Conservation (phyloP, 2,329 filamentous ascomycete genomes). For the Fusarium praegraminearum region DNA sequence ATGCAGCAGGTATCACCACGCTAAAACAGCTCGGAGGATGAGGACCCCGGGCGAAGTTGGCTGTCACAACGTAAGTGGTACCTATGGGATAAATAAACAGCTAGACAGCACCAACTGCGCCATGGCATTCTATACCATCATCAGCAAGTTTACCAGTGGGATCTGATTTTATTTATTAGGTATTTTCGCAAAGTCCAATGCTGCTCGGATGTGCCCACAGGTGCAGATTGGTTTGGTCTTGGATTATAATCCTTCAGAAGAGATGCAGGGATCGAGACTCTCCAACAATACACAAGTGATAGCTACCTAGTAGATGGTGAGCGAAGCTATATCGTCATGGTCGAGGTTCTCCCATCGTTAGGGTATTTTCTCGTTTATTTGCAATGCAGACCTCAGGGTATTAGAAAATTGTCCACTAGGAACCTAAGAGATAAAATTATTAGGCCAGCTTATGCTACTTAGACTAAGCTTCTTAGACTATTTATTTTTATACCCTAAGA, state of each 20-base stretch:
- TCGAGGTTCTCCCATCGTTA: not conserved
- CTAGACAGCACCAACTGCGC: not conserved
- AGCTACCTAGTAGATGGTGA: not conserved
- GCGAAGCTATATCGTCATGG: not conserved
- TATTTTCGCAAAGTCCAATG: not conserved
- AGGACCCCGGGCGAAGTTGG: slow-evolving; percentile 21
- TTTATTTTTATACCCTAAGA: too few relatives aligned
- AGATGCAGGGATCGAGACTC: not conserved
- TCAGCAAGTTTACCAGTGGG: not conserved
- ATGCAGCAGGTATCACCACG: slow-evolving; percentile 46
- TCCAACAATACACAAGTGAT: not conserved
- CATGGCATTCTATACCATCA: not conserved
- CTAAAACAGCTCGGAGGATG: slow-evolving; percentile 40
- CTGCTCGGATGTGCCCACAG: not conserved
- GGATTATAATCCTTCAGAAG: not conserved
- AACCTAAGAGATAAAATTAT: too few relatives aligned
- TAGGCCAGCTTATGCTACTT: too few relatives aligned
- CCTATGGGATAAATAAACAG: slow-evolving; percentile 6
- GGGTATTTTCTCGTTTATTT: not conserved
- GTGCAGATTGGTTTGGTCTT: not conserved
- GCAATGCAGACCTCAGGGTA: not conserved
- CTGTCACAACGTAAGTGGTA: slow-evolving; percentile 17
- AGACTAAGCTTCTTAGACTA: too few relatives aligned
- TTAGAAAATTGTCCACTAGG: too few relatives aligned
- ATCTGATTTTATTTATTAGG: not conserved